phyloP scores from a whole-genome alignment of 495 filamentous ascomycete genomes.

The Neurospora sp. region DNA sequence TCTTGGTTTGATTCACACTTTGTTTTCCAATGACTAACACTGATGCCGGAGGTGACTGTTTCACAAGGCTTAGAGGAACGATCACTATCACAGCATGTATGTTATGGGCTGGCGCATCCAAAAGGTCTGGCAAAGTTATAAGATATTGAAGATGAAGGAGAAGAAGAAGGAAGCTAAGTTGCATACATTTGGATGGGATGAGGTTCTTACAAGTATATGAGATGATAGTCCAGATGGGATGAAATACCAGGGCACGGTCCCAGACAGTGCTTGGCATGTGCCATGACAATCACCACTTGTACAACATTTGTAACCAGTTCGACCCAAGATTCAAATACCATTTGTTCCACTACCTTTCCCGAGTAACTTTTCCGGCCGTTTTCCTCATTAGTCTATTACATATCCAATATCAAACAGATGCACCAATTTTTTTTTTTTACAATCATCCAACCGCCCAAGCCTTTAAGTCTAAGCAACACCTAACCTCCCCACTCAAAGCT shows the following conservation, averaged over 20 bases:
- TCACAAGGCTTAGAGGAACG: neutral
- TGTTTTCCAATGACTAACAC: neutral
- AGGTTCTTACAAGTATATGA: no score
- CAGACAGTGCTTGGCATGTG: no score
- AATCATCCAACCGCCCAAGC: neutral
- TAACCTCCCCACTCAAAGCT: slow-evolving; percentile 21
- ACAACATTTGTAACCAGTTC: neutral
- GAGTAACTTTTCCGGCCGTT: neutral
- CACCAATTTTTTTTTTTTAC: neutral
- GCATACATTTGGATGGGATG: no score
- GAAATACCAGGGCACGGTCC: no score
- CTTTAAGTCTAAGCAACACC: neutral
- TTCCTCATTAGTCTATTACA: neutral
- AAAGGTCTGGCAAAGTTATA: no score
- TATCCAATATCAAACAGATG: neutral
- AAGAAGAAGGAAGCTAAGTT: no score
- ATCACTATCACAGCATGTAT: neutral
- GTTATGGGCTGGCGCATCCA: no score
- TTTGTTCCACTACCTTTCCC: neutral
- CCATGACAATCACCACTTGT: neutral
- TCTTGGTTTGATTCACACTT: neutral
- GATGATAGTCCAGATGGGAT: no score
- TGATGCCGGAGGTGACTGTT: neutral
- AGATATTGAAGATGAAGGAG: no score
- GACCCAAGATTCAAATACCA: neutral